These are phyloP conservation scores for Lepiota venenata DNA, from an alignment of 768 basidiomycete genomes.

Conservation along the genomic window DNA sequence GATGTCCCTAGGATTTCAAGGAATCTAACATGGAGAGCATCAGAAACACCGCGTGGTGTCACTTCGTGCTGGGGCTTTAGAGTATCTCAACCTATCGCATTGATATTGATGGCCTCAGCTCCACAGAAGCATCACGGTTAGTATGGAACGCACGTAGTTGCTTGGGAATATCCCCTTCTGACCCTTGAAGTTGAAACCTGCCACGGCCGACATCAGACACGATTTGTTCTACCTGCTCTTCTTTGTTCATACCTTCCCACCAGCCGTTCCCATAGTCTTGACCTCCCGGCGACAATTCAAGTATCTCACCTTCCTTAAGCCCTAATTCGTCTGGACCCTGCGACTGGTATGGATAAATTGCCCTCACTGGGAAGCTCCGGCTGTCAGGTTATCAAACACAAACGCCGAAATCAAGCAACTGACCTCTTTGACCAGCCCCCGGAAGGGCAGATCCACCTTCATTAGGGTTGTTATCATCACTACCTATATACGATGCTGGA, in stretches of 20 bases:
- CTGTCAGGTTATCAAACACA: conserved; percentile 7
- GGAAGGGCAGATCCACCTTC: conserved; percentile 19
- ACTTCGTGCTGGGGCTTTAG: background rate
- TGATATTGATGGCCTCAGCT: background rate
- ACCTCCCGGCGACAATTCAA: conserved; percentile 68
- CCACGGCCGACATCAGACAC: conserved; percentile 16
- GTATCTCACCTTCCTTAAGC: conserved; percentile 54
- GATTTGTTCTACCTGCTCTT: conserved; percentile 1
- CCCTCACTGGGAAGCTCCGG: conserved; percentile 55
- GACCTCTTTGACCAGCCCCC: conserved; percentile 50
- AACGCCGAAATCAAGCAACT: conserved; percentile 18
- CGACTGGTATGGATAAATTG: conserved; percentile 75
- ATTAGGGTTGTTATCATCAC: conserved; percentile 26
- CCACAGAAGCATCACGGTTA: background rate
- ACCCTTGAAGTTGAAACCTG: conserved; percentile 59
- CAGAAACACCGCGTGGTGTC: background rate
- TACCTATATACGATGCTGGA: conserved; percentile 77
- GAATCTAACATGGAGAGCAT: background rate
- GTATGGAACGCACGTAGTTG: conserved; percentile 66
- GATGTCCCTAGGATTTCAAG: background rate
- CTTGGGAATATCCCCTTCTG: conserved; percentile 82
- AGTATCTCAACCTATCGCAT: conserved; percentile 10
- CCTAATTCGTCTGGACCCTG: conserved; percentile 70
- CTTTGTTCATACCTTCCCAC: conserved; percentile 69
- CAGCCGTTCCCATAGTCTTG: conserved; percentile 73